These are phyloP conservation scores for Aspergillus proliferans DNA, from an alignment of 2,329 filamentous ascomycete genomes.

Conservation along the genomic window DNA sequence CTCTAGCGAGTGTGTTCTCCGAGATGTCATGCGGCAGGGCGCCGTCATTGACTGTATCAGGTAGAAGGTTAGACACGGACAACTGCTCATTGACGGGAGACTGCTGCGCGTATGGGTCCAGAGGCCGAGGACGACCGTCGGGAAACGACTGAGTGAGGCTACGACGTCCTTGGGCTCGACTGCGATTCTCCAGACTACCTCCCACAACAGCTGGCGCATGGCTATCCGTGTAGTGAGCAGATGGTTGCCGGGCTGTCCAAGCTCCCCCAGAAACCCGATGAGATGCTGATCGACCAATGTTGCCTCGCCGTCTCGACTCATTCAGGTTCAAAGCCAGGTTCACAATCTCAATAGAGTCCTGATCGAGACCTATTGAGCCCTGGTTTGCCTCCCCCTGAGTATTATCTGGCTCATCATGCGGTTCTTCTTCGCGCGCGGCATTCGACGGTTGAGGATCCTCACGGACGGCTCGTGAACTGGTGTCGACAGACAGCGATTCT, in stretches of 20 bases:
- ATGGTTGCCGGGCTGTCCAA: constrained; percentile 24
- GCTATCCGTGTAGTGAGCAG: constrained; percentile 15
- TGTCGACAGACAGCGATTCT: constrained; percentile 19
- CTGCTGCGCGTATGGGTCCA: constrained; percentile 5
- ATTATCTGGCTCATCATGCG: constrained; percentile 8
- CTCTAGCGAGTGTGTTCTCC: constrained; percentile 70
- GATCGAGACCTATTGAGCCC: constrained; percentile 46
- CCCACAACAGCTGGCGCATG: constrained; percentile 11
- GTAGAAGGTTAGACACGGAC: constrained; percentile 23
- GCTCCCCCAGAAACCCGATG: constrained; percentile 39
- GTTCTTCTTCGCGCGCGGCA: constrained; percentile 7
- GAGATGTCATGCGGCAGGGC: constrained; percentile 54
- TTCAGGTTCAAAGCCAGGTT: constrained; percentile 85
- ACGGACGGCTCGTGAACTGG: neutral
- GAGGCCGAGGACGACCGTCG: constrained; percentile 17
- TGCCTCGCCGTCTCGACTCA: constrained; percentile 62
- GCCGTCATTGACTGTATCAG: constrained; percentile 23
- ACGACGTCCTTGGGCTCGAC: constrained; percentile 12
- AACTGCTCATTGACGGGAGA: constrained; percentile 10
- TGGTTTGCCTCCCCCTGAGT: constrained; percentile 6
- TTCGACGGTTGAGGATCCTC: constrained; percentile 8
- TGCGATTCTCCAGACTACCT: constrained; percentile 1
- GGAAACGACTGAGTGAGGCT: constrained; percentile 19
- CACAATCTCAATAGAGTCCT: constrained; percentile 83
- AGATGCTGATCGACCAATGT: constrained; percentile 51